Conservation (phyloP, 768 basidiomycete species). For the Cantharellus cinnabarinus region DNA sequence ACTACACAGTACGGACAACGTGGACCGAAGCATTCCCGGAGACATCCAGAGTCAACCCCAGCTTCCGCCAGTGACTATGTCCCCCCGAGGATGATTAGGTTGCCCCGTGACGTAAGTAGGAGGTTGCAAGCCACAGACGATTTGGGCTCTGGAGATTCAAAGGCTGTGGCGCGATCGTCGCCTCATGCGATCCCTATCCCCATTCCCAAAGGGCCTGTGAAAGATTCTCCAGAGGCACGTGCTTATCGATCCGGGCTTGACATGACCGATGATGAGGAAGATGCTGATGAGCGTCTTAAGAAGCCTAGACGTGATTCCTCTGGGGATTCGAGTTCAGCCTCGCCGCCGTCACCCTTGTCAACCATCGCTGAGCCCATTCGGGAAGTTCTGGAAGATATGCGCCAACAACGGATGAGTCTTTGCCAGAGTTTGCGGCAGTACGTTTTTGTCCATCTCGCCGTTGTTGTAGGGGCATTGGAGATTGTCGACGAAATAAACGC, state of each 20-base stretch:
- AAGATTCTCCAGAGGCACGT: background rate
- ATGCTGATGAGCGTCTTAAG: background rate
- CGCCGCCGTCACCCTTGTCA: constrained; percentile 33
- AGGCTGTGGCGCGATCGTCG: background rate
- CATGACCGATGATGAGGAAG: background rate
- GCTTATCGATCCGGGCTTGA: background rate
- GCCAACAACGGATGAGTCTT: constrained; percentile 89
- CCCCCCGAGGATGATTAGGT: background rate
- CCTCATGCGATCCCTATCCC: background rate
- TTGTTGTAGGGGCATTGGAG: constrained; percentile 62
- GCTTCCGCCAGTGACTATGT: background rate
- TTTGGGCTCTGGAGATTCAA: background rate
- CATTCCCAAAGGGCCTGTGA: background rate
- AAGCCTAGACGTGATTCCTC: background rate
- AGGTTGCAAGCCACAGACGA: background rate
- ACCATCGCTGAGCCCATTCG: constrained; percentile 57
- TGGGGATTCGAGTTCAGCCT: constrained; percentile 14
- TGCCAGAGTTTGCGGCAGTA: constrained; percentile 92
- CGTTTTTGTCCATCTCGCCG: constrained; percentile 74
- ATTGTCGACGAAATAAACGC: constrained; percentile 51
- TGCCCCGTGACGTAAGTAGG: background rate
- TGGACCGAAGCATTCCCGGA: background rate
- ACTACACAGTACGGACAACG: too few relatives aligned
- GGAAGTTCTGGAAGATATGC: constrained; percentile 76
- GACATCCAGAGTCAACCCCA: background rate